phyloP scores from a whole-genome alignment of 345 rosid genomes.

The Psidium friedrichsthalianum region DNA sequence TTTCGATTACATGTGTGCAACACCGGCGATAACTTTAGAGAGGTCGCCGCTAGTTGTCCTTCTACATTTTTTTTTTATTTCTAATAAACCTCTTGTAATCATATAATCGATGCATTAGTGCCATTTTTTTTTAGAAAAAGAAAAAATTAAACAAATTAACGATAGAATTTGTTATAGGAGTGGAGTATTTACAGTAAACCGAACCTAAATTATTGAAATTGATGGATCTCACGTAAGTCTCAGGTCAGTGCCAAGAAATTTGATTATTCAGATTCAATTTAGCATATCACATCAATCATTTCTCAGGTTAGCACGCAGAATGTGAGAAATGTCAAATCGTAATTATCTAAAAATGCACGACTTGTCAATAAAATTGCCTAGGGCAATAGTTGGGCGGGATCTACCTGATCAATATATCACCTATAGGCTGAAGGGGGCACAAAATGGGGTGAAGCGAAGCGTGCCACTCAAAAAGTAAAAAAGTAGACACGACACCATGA shows the following conservation, averaged over 20 bases:
- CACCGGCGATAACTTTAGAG: not conserved
- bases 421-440: not conserved
- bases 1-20: not conserved
- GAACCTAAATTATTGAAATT: not conserved
- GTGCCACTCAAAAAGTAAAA: not conserved
- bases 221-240: accelerated
- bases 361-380: not conserved
- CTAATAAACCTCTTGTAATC: not conserved
- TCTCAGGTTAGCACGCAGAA: not conserved
- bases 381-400: not conserved
- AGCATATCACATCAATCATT: not conserved
- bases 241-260: not conserved
- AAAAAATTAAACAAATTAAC: not conserved
- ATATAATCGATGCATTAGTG: not conserved
- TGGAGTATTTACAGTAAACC: not conserved
- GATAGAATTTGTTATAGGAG: not conserved
- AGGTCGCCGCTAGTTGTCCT: not conserved
- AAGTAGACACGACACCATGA: not conserved
- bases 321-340: not conserved
- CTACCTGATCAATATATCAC: not conserved
- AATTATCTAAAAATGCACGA: not conserved
- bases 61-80: not conserved
- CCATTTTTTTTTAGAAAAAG: not conserved
- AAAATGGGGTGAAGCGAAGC: not conserved
- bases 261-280: accelerated